Conservation (phyloP, 805 yeast genomes). For the Hyphopichia homilentoma region DNA sequence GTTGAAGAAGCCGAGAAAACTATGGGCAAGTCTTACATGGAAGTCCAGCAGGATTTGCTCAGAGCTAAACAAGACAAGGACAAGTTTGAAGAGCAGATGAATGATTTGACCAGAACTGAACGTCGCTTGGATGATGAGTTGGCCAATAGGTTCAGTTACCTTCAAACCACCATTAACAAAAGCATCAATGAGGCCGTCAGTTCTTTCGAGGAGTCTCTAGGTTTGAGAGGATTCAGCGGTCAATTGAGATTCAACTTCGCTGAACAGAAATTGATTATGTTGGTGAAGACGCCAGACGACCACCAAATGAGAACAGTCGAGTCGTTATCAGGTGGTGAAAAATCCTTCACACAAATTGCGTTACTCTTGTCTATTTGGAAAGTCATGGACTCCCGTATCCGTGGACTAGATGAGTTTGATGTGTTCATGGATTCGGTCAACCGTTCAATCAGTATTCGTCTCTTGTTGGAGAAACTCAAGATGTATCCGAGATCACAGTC, state of each 20-base stretch:
- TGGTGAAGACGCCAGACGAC: constrained; percentile 59
- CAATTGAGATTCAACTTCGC: constrained; percentile 59
- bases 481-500: constrained; percentile 73
- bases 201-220: constrained; percentile 56
- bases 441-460: constrained; percentile 70
- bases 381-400: constrained; percentile 79
- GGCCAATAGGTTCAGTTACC: constrained; percentile 26
- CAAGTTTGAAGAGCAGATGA: constrained; percentile 38
- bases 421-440: constrained; percentile 96
- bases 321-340: constrained; percentile 95
- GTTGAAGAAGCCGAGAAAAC: constrained; percentile 50
- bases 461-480: constrained; percentile 67
- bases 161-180: constrained; percentile 29
- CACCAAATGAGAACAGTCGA: constrained; percentile 64
- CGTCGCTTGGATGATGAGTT: constrained; percentile 25
- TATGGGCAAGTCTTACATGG: constrained; percentile 54
- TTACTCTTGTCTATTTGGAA: constrained; percentile 88
- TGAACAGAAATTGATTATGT: constrained; percentile 48
- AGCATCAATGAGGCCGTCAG: constrained; percentile 28
- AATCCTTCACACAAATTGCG: constrained; percentile 89
- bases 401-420: constrained; percentile 95
- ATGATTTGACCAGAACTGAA: constrained; percentile 26
- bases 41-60: constrained; percentile 47
- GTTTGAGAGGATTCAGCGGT: constrained; percentile 72
- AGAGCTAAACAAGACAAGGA: constrained; percentile 40